Percentiles rank a stretch among this genome's conserved stretches.
Conservation (phyloP, 176 grass and related monocot genomes). For the Poa annua region DNA sequence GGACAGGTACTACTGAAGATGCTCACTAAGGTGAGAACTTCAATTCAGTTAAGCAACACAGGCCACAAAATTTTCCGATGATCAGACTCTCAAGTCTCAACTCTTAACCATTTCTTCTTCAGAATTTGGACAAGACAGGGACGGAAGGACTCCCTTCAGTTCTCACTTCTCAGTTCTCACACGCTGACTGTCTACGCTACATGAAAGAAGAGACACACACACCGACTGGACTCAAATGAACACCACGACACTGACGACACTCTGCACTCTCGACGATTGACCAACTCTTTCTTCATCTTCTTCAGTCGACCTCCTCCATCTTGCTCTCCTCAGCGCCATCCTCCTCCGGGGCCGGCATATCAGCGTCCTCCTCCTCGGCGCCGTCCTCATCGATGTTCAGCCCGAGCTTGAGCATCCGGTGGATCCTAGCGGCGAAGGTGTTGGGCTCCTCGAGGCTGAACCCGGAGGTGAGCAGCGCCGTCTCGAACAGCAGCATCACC, state of each 20-base stretch:
- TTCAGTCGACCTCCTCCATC: conserved; percentile 70
- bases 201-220: not conserved
- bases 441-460: conserved; percentile 65
- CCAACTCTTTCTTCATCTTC: not conserved
- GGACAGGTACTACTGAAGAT: too few relatives aligned
- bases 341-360: conserved; percentile 47
- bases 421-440: conserved; percentile 60
- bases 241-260: not conserved
- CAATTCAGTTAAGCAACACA: not conserved
- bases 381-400: conserved; percentile 52
- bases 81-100: not conserved
- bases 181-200: not conserved
- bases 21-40: too few relatives aligned
- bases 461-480: conserved; percentile 57
- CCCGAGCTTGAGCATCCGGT: conserved; percentile 52
- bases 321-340: conserved; percentile 48
- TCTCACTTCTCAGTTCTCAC: not conserved
- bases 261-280: too few relatives aligned
- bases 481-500: conserved; percentile 53
- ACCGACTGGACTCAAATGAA: not conserved
- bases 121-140: not conserved
- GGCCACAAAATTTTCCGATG: not conserved
- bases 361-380: conserved; percentile 11
- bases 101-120: not conserved
- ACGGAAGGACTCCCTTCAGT: not conserved